Percentiles rank a stretch among this genome's conserved stretches.
Evolutionary conservation across 345 rosid genomes (phyloP).

Genomic region (Brassica carinata): DNA sequence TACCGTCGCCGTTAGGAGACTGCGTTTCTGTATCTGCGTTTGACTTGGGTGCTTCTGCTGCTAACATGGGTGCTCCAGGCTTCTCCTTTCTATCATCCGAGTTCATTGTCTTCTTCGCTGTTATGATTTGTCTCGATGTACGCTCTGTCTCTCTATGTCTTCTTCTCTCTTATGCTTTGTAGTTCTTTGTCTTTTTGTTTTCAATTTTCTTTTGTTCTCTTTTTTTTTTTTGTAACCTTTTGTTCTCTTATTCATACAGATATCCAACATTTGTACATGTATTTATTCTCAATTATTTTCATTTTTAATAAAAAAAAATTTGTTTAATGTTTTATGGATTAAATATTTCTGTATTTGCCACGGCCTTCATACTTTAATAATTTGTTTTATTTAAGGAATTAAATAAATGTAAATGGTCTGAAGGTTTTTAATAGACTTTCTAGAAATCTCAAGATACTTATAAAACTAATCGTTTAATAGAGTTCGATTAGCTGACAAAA

Average conservation of each 20-base stretch:
- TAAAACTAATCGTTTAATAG: neutral
- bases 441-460: neutral
- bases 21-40: conserved; percentile 40
- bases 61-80: conserved; percentile 23
- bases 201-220: neutral
- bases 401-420: neutral
- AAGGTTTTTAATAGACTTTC: neutral
- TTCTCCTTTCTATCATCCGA: conserved; percentile 26
- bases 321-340: neutral
- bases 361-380: neutral
- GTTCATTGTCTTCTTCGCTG: neutral
- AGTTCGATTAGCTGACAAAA: neutral
- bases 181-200: neutral
- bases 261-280: neutral
- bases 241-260: no score
- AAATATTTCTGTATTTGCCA: neutral
- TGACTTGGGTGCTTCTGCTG: neutral
- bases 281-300: no score
- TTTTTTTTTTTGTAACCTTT: no score
- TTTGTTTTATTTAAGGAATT: neutral
- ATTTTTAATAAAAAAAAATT: no score
- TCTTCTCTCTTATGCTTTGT: conserved; percentile 12
- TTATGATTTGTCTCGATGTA: no score
- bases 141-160: neutral
- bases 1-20: neutral